Evolutionary conservation across 2,329 filamentous ascomycete genomes (phyloP).

Genomic region (Falciphora oryzae): DNA sequence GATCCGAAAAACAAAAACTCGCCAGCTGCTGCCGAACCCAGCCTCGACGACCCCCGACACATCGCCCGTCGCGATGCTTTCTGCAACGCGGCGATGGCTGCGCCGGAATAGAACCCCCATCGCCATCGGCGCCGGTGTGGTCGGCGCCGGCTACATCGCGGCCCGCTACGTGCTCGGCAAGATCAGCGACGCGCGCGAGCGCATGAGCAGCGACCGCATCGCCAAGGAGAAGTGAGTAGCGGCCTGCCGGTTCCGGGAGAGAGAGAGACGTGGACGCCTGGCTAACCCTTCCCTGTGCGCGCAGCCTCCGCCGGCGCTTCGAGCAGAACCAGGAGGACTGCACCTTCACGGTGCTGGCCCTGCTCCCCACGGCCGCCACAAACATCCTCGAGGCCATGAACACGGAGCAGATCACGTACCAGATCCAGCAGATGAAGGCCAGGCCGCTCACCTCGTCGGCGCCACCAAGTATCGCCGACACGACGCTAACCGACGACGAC

Average conservation of each 20-base stretch:
- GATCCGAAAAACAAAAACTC: neutral
- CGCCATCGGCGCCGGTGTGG: conserved; percentile 78
- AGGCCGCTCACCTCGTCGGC: conserved; percentile 36
- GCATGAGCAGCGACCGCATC: conserved; percentile 93
- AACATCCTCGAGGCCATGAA: conserved; percentile 84
- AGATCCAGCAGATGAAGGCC: conserved; percentile 86
- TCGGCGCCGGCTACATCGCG: conserved; percentile 86
- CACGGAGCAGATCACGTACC: conserved; percentile 86
- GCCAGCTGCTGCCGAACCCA: neutral
- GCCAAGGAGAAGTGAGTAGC: conserved; percentile 83
- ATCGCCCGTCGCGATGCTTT: conserved; percentile 42
- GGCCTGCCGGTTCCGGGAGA: neutral
- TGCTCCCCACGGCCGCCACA: conserved; percentile 85
- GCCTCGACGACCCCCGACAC: neutral
- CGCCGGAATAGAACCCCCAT: conserved; percentile 86
- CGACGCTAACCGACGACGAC: conserved; percentile 79
- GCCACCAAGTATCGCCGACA: conserved; percentile 56
- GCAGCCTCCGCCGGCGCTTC: conserved; percentile 86
- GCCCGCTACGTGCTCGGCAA: conserved; percentile 90
- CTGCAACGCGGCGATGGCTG: conserved; percentile 81
- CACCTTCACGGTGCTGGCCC: conserved; percentile 93
- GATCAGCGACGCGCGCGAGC: conserved; percentile 87
- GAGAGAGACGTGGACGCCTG: neutral
- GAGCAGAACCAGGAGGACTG: conserved; percentile 99
- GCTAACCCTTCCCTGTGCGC: conserved; percentile 6